Evolutionary conservation across 345 rosid genomes (phyloP), one percentile per base, ranked within the genome.

Genomic region (Raphanus sativus): DNA sequence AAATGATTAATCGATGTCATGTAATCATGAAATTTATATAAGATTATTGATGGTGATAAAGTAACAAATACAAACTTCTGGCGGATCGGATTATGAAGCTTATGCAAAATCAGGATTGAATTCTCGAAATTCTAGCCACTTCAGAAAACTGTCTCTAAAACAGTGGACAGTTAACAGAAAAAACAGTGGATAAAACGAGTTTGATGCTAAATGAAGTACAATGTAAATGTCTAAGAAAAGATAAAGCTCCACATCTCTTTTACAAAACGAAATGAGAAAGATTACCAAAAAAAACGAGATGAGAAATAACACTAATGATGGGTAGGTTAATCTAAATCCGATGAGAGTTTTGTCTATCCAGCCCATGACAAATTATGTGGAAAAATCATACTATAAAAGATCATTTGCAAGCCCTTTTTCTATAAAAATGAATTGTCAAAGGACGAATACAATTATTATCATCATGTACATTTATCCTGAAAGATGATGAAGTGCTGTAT

Each of bases 401-500:
- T 26, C 11, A 54, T 54, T 11, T 17, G 32, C 4, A 28, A 28
- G 30, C 4, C 4, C 30, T 2, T 28, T 28, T 28, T 28, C 30
- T 28, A 28, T 2, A 28, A 28, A 28, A 28, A 28, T 28, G 4
- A 28, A 28, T 28, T 28, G 30, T 17, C 62, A 54, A 17, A 55
- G 21, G 29, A 40, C 58, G 16, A 28, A 61, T 40, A 71, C 0
- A 29, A 28, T 15, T 3, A 12, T 30, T 3, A 30, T 8, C 2
- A 21, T n/a, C 71, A 36, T 56, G 58, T 28, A 26, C 32, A 28
- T 65, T 65, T 74, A 65, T 74, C 26, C 24, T 11, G 65, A 17
- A 75, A 66, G 77, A 6, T 75, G 66, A 65, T 26, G 72, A 29
- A 66, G 32, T 54, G 5, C 10, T 28, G 26, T 38, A 56, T 16